Evolutionary conservation across 805 yeast genomes (phyloP).

Genomic region (Candida montana): DNA sequence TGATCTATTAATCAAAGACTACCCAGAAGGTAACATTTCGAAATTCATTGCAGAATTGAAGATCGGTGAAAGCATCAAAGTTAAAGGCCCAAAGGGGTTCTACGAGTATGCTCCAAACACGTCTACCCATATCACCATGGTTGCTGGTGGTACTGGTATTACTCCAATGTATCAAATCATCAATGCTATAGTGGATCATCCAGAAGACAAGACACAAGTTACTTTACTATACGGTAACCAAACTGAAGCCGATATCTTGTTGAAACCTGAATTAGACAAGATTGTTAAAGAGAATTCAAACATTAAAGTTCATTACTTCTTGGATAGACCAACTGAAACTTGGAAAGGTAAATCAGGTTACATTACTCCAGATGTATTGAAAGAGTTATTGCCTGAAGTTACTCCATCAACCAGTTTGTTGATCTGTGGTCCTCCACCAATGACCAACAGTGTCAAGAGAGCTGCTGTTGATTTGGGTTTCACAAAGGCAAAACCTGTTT

Average conservation of each 20-base stretch:
- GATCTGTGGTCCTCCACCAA: conserved; percentile 92
- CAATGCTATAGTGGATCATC: conserved; percentile 71
- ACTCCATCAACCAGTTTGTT: conserved; percentile 61
- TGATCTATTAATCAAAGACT: conserved; percentile 80
- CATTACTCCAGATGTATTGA: conserved; percentile 69
- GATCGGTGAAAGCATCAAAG: conserved; percentile 72
- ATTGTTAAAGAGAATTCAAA: conserved; percentile 51
- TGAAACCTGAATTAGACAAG: conserved; percentile 73
- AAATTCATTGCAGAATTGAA: conserved; percentile 63
- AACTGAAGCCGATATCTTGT: conserved; percentile 70
- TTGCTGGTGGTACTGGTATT: conserved; percentile 96
- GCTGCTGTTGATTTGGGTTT: conserved; percentile 70
- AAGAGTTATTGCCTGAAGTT: conserved; percentile 56
- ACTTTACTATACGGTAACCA: conserved; percentile 78
- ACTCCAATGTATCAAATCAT: conserved; percentile 94
- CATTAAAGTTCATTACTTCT: conserved; percentile 65
- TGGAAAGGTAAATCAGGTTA: conserved; percentile 83
- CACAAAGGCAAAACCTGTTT: conserved; percentile 80
- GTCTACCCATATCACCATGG: conserved; percentile 73
- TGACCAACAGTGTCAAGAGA: conserved; percentile 81
- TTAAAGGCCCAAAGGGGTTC: conserved; percentile 89
- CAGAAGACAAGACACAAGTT: conserved; percentile 72
- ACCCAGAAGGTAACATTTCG: conserved; percentile 82
- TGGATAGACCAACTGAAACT: conserved; percentile 60
- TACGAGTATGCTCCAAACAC: conserved; percentile 79